phyloP scores from a whole-genome alignment of 2,329 filamentous ascomycete genomes.

The Xylaria sp. region DNA sequence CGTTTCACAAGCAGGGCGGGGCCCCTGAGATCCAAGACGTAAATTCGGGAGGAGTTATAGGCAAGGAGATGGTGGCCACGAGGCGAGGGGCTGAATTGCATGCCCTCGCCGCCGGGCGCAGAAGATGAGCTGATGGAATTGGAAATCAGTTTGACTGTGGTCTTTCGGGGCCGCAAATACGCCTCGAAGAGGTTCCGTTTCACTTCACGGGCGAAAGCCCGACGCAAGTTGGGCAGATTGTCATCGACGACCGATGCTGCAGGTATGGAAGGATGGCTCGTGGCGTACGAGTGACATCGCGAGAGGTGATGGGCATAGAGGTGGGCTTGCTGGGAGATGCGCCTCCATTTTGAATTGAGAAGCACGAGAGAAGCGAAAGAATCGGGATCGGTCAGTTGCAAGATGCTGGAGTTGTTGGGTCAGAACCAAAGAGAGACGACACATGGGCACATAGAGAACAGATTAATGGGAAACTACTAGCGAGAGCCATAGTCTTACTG shows the following conservation, averaged over 20 bases:
- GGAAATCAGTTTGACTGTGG: constrained; percentile 82
- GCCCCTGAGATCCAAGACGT: constrained; percentile 76
- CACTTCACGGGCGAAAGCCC: constrained; percentile 74
- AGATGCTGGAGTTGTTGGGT: constrained; percentile 61
- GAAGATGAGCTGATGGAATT: constrained; percentile 87
- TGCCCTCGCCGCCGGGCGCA: constrained; percentile 83
- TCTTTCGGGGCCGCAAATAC: constrained; percentile 76
- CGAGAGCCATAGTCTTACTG: constrained; percentile 59
- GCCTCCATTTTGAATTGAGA: constrained; percentile 73
- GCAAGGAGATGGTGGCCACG: constrained; percentile 79
- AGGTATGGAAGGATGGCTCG: constrained; percentile 57
- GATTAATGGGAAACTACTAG: constrained; percentile 14
- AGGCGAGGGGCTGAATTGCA: constrained; percentile 84
- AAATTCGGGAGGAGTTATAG: constrained; percentile 86
- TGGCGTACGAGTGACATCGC: constrained; percentile 68
- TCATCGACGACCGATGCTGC: constrained; percentile 56
- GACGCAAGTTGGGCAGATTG: constrained; percentile 70
- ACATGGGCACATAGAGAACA: constrained; percentile 24
- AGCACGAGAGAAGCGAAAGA: constrained; percentile 74
- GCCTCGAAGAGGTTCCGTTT: constrained; percentile 83
- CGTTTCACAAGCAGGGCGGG: constrained; percentile 72
- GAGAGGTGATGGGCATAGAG: constrained; percentile 72
- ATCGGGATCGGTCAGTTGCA: constrained; percentile 68
- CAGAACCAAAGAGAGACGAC: constrained; percentile 8
- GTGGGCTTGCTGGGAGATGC: constrained; percentile 70